Percentiles rank a stretch among this genome's conserved stretches.
Evolutionary conservation across 495 filamentous ascomycete genomes (phyloP).

Genomic region (Symbiotaphrina buchneri): DNA sequence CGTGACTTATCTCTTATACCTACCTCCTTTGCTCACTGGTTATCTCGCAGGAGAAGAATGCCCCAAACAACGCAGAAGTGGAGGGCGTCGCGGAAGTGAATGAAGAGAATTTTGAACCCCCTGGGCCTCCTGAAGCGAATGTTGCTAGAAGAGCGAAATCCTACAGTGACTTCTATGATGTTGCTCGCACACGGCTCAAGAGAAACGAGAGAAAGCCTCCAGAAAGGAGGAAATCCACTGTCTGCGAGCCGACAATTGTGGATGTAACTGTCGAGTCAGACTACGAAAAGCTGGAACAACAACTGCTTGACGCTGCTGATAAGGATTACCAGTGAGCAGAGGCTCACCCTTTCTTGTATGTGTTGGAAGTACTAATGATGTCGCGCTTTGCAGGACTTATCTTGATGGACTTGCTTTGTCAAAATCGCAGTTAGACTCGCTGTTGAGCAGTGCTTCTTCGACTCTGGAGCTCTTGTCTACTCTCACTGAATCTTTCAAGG

Average conservation of each 20-base stretch:
- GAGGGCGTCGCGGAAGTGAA: slow-evolving; percentile 18
- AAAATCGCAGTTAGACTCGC: slow-evolving; percentile 53
- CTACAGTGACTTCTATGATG: slow-evolving; percentile 49
- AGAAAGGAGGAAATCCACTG: slow-evolving; percentile 19
- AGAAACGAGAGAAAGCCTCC: slow-evolving; percentile 15
- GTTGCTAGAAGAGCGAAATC: slow-evolving; percentile 45
- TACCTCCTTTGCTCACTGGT: slow-evolving; percentile 1
- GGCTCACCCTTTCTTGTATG: slow-evolving; percentile 4
- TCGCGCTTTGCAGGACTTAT: slow-evolving; percentile 28
- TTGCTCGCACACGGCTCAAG: slow-evolving; percentile 28
- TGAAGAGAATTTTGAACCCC: slow-evolving; percentile 24
- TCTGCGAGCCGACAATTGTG: too few relatives aligned
- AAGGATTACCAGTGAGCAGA: slow-evolving; percentile 56
- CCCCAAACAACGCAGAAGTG: slow-evolving; percentile 18
- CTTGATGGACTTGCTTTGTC: slow-evolving; percentile 59
- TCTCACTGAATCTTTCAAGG: slow-evolving; percentile 60
- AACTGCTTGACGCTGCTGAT: slow-evolving; percentile 57
- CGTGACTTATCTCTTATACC: slow-evolving; percentile 14
- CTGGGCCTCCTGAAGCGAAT: slow-evolving; percentile 37
- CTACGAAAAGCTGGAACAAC: slow-evolving; percentile 35
- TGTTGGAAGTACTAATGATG: neutral
- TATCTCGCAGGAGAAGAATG: slow-evolving; percentile 14
- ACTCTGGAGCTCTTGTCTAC: slow-evolving; percentile 51
- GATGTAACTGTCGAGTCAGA: too few relatives aligned
- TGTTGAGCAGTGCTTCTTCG: slow-evolving; percentile 51